These are phyloP conservation scores for Pythium biforme DNA, from an alignment of 352 stramenopile genomes.

Conservation along the genomic window DNA sequence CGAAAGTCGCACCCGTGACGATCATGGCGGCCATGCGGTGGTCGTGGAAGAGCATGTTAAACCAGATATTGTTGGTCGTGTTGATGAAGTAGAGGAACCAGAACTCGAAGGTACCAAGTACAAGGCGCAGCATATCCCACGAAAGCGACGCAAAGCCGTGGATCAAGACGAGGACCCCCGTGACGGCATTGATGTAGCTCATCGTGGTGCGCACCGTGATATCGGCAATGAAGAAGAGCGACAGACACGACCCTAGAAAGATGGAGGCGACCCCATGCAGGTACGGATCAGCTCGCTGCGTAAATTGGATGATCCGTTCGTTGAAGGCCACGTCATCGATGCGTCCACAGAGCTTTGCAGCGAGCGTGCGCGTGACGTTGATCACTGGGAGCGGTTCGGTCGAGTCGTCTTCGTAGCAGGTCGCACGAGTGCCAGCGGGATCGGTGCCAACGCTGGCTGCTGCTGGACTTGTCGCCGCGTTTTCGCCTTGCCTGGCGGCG, in stretches of 20 bases:
- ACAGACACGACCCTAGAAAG: background rate
- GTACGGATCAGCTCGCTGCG: background rate
- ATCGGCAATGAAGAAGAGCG: constrained; percentile 17
- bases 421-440: too few relatives aligned
- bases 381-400: constrained; percentile 1
- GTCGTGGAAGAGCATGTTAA: constrained; percentile 18
- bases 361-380: constrained; percentile 13
- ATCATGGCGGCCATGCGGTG: constrained; percentile 9
- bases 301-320: constrained; percentile 1
- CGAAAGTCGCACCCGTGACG: constrained; percentile 7
- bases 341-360: constrained; percentile 15
- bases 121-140: constrained; percentile 18
- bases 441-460: background rate
- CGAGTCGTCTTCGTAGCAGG: constrained; percentile 14
- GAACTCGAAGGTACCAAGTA: constrained; percentile 20
- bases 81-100: constrained; percentile 25
- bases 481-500: too few relatives aligned
- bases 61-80: constrained; percentile 15
- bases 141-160: constrained; percentile 17
- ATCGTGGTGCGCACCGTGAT: background rate
- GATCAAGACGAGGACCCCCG: constrained; percentile 4
- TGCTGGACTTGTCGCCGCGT: background rate
- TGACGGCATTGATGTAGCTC: constrained; percentile 13
- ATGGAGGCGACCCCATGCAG: constrained; percentile 3
- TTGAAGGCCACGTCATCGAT: constrained; percentile 17